Evolutionary conservation across 1,284 basidiomycete species (phyloP).

Genomic region (Trichosporon ovoides): DNA sequence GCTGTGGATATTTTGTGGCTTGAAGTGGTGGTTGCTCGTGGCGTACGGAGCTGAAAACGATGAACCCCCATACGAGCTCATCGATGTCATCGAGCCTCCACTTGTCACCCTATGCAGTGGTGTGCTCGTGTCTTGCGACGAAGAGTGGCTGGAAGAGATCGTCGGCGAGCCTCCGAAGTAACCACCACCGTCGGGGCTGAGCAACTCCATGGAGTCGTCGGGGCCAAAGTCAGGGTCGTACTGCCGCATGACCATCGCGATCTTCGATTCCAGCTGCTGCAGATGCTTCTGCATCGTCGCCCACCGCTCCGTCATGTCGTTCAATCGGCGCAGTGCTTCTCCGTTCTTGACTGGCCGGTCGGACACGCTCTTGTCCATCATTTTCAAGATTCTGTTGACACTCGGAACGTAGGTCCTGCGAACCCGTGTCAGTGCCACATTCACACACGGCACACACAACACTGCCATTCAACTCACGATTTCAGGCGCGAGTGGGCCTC

Average conservation of each 20-base stretch:
- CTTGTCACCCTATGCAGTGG: conserved; percentile 10
- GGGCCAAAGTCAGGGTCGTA: conserved; percentile 17
- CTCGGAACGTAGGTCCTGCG: conserved; percentile 70
- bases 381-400: conserved; percentile 82
- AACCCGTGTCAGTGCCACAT: conserved; percentile 53
- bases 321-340: conserved; percentile 68
- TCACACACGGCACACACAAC: background rate
- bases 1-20: background rate
- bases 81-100: conserved; percentile 6
- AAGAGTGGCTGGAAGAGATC: background rate
- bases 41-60: background rate
- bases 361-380: conserved; percentile 84
- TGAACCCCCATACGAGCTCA: background rate
- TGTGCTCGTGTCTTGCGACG: background rate
- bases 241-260: conserved; percentile 27
- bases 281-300: conserved; percentile 27
- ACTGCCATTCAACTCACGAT: conserved; percentile 17
- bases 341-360: conserved; percentile 91
- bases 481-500: conserved; percentile 32
- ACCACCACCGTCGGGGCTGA: conserved; percentile 24
- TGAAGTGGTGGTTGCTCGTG: background rate
- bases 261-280: conserved; percentile 30
- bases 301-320: conserved; percentile 34
- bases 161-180: background rate
- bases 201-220: conserved; percentile 22